Evolutionary conservation across 495 filamentous ascomycete genomes (phyloP), one percentile per base, ranked within the genome.

Genomic region (Darksidea phi): DNA sequence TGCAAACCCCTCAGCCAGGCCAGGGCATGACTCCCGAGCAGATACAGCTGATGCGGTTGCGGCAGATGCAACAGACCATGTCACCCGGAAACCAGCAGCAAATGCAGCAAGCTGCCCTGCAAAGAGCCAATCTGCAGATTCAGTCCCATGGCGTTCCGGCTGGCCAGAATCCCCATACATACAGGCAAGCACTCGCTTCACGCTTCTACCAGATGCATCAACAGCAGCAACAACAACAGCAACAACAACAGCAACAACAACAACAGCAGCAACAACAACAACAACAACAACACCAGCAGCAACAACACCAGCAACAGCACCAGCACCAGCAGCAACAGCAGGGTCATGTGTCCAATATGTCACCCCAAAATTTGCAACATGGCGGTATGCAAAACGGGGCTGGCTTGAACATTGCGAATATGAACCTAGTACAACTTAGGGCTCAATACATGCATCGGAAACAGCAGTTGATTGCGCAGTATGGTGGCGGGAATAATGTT

Each of bases 11-110:
- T 36, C 58, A 57, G 48, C 21, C 53, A n/a, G 32, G 57, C 17
- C 51, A 58, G 36, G 25, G 21, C 36, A 32, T 69, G n/a, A 73
- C 70, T 11, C 67, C 68, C 2, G 66, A 70, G 34, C 70, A 75
- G 46, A 59, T 72, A 45, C 36, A 57, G 51, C 28, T 18, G 51
- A 64, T 47, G 32, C 63, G 1, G 63, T 58, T 36, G 10, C 41
- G 57, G 17, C 63, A 61, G 23, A 48, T 48, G 17, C 38, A 43
- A 20, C 58, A 54, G 17, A 34, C 8, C 38, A 32, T 48, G 32
- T 6, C n/a, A 15, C 20, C 50, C 11, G 25, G 24, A 34, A 21
- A 28, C 36, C 63, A 61, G 36, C 57, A 57, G 20, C 7, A 20
- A 10, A 57, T 63, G 60, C 53, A 53, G 24, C 32, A 17, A n/a